Percentiles rank a stretch among this genome's conserved stretches.
Conservation (phyloP, 2,329 filamentous ascomycete species). For the Colletotrichum sansevieriae region DNA sequence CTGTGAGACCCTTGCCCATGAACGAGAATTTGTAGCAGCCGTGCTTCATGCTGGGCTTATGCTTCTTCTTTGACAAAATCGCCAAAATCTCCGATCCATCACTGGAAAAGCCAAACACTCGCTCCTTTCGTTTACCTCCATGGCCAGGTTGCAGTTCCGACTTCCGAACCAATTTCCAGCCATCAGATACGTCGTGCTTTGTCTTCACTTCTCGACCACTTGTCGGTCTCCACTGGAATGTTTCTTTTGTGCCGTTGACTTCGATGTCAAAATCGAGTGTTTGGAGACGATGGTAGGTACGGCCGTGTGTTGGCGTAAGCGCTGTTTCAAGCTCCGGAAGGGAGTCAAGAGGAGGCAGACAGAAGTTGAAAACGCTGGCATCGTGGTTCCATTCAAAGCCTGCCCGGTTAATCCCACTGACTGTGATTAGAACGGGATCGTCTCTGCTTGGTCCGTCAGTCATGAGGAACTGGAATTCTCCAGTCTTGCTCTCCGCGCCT, state of each 20-base stretch:
- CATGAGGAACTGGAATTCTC: background rate
- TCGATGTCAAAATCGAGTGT: background rate
- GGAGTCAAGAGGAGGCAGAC: background rate
- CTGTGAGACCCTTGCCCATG: constrained; percentile 32
- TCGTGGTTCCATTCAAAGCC: too few relatives aligned
- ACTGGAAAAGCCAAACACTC: background rate
- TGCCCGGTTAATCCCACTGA: background rate
- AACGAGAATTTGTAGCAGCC: constrained; percentile 28
- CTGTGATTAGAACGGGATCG: background rate
- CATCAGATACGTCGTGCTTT: too few relatives aligned
- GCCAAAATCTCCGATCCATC: constrained; percentile 35
- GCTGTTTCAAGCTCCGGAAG: background rate
- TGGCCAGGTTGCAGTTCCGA: background rate
- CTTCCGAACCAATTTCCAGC: constrained; percentile 1
- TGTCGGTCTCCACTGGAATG: constrained; percentile 11
- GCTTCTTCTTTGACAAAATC: constrained; percentile 19
- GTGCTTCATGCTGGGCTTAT: background rate
- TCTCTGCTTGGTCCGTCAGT: background rate
- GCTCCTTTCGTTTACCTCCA: constrained; percentile 3
- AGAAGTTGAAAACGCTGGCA: background rate
- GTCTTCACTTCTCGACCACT: background rate
- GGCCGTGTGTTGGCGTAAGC: background rate
- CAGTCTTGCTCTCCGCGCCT: too few relatives aligned
- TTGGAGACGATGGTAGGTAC: background rate
- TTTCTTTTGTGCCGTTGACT: background rate